phyloP scores from a whole-genome alignment of 495 filamentous ascomycete genomes.

The Aspergillus ostianus region DNA sequence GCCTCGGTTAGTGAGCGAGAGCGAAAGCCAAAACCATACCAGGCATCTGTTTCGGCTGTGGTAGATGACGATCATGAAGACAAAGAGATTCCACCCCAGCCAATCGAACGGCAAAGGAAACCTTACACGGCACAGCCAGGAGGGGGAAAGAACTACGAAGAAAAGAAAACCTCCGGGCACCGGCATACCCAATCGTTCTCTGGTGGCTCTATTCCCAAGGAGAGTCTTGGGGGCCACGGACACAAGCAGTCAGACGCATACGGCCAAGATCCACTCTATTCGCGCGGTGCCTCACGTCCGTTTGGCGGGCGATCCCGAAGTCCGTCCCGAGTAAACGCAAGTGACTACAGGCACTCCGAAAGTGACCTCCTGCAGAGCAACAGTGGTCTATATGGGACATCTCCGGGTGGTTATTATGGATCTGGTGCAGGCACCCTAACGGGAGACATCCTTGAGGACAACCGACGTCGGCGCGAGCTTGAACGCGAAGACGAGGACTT shows the following conservation, averaged over 20 bases:
- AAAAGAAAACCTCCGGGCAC: conserved; percentile 17
- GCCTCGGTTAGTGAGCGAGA: conserved; percentile 47
- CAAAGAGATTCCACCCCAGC: conserved; percentile 34
- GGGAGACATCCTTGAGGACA: conserved; percentile 29
- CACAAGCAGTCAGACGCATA: conserved; percentile 21
- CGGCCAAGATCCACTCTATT: conserved; percentile 26
- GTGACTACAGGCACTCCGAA: conserved; percentile 42
- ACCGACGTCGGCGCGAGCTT: conserved; percentile 27
- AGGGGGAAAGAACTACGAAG: conserved; percentile 54
- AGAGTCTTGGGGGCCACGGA: conserved; percentile 15
- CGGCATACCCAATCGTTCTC: conserved; percentile 32
- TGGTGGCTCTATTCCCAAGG: conserved; percentile 24
- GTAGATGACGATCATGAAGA: conserved; percentile 51
- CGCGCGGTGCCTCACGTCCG: conserved; percentile 15
- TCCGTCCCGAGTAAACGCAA: conserved; percentile 30
- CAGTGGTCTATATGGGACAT: conserved; percentile 22
- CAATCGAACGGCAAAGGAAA: conserved; percentile 62
- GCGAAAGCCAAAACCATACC: conserved; percentile 50
- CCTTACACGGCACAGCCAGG: conserved; percentile 58
- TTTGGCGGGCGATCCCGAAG: conserved; percentile 31
- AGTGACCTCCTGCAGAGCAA: conserved; percentile 31
- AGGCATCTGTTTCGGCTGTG: conserved; percentile 33
- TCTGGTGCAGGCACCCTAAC: conserved; percentile 22
- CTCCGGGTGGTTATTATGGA: conserved; percentile 25
- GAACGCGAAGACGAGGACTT: conserved; percentile 27